Conservation (phyloP, 306 rosid genomes). For the Geum urbanum region DNA sequence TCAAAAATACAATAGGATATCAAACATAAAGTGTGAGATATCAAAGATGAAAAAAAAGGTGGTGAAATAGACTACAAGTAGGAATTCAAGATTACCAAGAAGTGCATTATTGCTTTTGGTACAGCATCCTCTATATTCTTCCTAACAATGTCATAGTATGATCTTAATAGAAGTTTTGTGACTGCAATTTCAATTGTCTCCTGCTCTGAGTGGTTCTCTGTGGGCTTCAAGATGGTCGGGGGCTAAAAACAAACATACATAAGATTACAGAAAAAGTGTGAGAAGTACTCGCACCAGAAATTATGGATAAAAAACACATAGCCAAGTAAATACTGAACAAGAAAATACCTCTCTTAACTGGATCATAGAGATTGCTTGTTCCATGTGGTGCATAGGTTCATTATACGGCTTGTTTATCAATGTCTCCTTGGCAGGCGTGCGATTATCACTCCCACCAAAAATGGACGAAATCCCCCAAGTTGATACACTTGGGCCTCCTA, state of each 20-base stretch:
- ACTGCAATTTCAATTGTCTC: slow-evolving; percentile 72
- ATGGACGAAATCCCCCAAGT: slow-evolving; percentile 94
- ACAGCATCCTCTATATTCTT: slow-evolving; percentile 79
- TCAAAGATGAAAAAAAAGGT: too few relatives aligned
- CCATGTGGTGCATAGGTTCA: slow-evolving; percentile 61
- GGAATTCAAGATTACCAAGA: slow-evolving; percentile 62
- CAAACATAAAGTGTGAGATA: not conserved
- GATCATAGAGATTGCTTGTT: slow-evolving; percentile 69
- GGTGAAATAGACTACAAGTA: not conserved
- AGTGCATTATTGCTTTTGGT: slow-evolving; percentile 97
- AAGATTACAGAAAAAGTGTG: slow-evolving; percentile 17
- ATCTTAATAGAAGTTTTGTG: slow-evolving; percentile 74
- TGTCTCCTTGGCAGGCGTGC: slow-evolving; percentile 53
- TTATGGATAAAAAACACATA: slow-evolving; percentile 5
- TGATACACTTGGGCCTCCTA: slow-evolving; percentile 61
- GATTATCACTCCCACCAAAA: slow-evolving; percentile 76
- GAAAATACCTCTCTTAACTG: slow-evolving; percentile 77
- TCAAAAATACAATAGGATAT: not conserved
- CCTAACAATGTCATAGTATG: slow-evolving; percentile 93
- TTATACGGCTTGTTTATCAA: slow-evolving; percentile 37
- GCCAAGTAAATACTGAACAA: slow-evolving; percentile 8
- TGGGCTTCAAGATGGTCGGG: slow-evolving; percentile 83
- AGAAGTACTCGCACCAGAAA: not conserved
- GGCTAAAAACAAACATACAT: slow-evolving; percentile 50
- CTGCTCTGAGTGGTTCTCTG: slow-evolving; percentile 75